These are phyloP conservation scores for Sequoia sempervirens DNA, from an alignment of 75 land plant species.

Conservation along the genomic window DNA sequence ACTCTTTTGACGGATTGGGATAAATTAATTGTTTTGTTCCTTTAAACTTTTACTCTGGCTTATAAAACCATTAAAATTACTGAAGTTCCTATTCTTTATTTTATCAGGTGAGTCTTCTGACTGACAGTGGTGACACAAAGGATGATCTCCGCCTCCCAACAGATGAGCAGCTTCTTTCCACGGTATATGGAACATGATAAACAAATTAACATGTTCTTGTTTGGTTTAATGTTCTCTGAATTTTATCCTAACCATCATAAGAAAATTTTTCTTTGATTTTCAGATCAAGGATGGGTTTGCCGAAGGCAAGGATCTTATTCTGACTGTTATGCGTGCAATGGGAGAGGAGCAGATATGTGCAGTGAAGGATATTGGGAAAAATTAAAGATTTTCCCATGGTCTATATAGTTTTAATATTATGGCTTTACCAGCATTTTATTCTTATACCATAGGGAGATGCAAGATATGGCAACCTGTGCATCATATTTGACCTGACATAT, in stretches of 20 bases:
- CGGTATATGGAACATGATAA: constrained; percentile 24
- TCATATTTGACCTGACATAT: background rate
- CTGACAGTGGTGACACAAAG: constrained; percentile 61
- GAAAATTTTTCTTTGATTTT: background rate
- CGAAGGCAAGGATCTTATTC: constrained; percentile 22
- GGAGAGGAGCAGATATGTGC: constrained; percentile 23
- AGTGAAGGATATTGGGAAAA: constrained; percentile 13
- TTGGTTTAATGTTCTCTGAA: background rate
- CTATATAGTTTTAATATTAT: background rate
- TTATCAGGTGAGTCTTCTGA: constrained; percentile 60
- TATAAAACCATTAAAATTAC: background rate
- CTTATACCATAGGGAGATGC: background rate
- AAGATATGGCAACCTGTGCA: background rate
- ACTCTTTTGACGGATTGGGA: background rate
- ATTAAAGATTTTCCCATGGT: background rate
- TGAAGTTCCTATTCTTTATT: background rate
- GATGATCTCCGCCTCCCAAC: constrained; percentile 71
- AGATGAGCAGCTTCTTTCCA: constrained; percentile 48
- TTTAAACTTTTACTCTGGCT: background rate
- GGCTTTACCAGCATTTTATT: background rate
- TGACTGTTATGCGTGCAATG: constrained; percentile 18
- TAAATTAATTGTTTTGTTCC: background rate
- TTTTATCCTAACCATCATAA: background rate
- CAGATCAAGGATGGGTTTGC: constrained; percentile 10
- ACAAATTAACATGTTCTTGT: background rate